Evolutionary conservation across 2,329 filamentous ascomycete genomes (phyloP).

Genomic region (Pseudogymnoascus sp.): DNA sequence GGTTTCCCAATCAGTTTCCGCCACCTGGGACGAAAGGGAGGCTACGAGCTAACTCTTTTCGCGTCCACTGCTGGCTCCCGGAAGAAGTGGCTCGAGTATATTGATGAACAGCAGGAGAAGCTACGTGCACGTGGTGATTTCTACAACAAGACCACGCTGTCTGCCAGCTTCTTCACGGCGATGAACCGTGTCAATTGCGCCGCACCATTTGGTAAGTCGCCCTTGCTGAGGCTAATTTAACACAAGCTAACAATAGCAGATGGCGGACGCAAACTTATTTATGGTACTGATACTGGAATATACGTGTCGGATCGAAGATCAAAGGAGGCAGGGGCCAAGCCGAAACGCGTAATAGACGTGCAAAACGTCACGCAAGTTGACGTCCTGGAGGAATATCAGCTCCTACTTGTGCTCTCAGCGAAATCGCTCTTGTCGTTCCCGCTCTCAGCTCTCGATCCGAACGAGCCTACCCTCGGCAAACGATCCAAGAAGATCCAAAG

Average conservation of each 20-base stretch:
- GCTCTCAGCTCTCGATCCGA: conserved; percentile 75
- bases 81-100: conserved; percentile 95
- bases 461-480: conserved; percentile 72
- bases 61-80: conserved; percentile 77
- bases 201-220: conserved; percentile 58
- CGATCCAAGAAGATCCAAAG: conserved; percentile 93
- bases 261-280: conserved; percentile 88
- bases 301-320: conserved; percentile 87
- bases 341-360: conserved; percentile 76
- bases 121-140: conserved; percentile 83
- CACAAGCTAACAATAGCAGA: conserved; percentile 42
- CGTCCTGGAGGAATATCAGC: conserved; percentile 87
- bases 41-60: conserved; percentile 85
- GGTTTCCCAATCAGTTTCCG: conserved; percentile 94
- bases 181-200: conserved; percentile 89
- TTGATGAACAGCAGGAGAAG: conserved; percentile 81
- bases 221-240: conserved; percentile 17
- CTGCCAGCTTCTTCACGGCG: conserved; percentile 50
- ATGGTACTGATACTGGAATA: conserved; percentile 89
- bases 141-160: conserved; percentile 65
- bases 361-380: conserved; percentile 90
- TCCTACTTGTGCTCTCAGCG: conserved; percentile 84
- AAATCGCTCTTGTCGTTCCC: conserved; percentile 89
- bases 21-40: conserved; percentile 79
- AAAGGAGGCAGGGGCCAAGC: conserved; percentile 65